Evolutionary conservation across 768 basidiomycete species (phyloP).

Genomic region (Collybia nuda): DNA sequence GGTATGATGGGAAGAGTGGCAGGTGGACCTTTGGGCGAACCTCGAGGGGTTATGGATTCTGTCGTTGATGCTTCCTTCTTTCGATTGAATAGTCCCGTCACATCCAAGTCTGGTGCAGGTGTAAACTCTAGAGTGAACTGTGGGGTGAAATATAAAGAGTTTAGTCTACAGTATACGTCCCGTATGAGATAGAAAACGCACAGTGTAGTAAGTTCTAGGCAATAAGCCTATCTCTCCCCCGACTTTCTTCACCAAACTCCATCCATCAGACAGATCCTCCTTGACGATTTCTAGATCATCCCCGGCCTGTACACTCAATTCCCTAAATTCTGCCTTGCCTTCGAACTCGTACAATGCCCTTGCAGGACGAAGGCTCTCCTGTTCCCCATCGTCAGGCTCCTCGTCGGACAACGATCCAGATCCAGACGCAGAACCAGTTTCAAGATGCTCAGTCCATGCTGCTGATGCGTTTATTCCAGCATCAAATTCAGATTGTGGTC

Average conservation of each 20-base stretch:
- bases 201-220: conserved; percentile 73
- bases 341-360: conserved; percentile 74
- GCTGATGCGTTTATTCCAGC: conserved; percentile 75
- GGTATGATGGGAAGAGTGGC: conserved; percentile 47
- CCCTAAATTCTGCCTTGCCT: conserved; percentile 74
- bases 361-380: conserved; percentile 46
- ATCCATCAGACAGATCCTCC: conserved; percentile 74
- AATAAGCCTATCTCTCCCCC: conserved; percentile 67
- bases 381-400: conserved; percentile 32
- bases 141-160: neutral
- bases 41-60: conserved; percentile 48
- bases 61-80: conserved; percentile 36
- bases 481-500: conserved; percentile 59
- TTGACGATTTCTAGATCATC: conserved; percentile 71
- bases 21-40: conserved; percentile 39
- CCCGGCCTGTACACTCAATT: conserved; percentile 67
- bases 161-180: neutral
- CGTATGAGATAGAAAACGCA: conserved; percentile 29
- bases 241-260: conserved; percentile 68
- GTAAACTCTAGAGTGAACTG: conserved; percentile 71
- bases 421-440: conserved; percentile 29
- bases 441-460: conserved; percentile 72
- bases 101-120: conserved; percentile 43
- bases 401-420: conserved; percentile 57
- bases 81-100: conserved; percentile 24